Evolutionary conservation across 768 basidiomycete genomes (phyloP), one percentile per base, ranked within the genome.

Genomic region (Amanita rimosa): DNA sequence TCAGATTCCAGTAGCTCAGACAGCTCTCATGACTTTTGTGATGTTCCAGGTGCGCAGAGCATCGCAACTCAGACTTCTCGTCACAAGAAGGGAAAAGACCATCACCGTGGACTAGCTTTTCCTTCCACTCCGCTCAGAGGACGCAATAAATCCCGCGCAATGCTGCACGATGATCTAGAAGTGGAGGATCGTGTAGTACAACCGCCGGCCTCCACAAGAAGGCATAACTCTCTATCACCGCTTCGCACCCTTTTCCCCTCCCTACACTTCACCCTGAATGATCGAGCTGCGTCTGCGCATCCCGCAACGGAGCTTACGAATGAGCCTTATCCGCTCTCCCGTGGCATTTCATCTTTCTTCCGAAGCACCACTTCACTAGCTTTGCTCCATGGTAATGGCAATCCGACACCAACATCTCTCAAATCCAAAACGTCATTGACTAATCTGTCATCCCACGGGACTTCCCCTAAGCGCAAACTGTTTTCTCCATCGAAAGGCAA

Each of bases 181-280:
- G 26, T 6, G 4, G 49, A 45, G 6, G 49, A 51, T 21, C 7
- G n/a, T 5, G 22, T 24, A 17, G 13, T 17, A 17, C 49, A 50
- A 17, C 17, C 34, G 6, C 16, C 22, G 4, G 6, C 19, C 26
- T 17, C 42, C 1, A 44, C 42, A 33, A 31, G 50, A 9, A 51
- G 50, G 21, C 43, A 46, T 22, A 44, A 38, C 14, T 51, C 50
- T 11, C 16, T 51, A 3, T 51, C 50, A 4, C 44, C 50, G 8
- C 36, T 51, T 13, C 50, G 50, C 27, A 51, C 48, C 21, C 31
- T 51, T 10, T 51, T 51, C 36, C 50, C 50, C 7, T 44, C 44
- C 7, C 19, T 44, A 10, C 39, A 43, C 16, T 31, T 49, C 21
- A 22, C 48, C 7, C 14, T 51, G 6, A 38, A 51, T 31, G 50